Percentiles rank a stretch among this genome's conserved stretches.
phyloP scores from a whole-genome alignment of 352 stramenopile genomes.

The Aphanomyces stellatus region DNA sequence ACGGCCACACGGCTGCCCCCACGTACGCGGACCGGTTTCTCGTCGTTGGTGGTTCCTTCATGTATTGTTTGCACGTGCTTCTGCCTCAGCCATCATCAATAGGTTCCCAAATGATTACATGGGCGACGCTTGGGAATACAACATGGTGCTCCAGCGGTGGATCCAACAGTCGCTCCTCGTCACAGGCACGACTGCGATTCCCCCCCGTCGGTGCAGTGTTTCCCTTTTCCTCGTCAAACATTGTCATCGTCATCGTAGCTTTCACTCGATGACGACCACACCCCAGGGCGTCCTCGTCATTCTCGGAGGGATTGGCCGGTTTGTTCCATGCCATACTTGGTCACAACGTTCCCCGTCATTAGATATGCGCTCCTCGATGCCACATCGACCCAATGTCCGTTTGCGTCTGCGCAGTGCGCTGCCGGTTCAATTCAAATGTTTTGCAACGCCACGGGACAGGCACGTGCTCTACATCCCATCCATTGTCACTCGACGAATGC shows the following conservation, averaged over 20 bases:
- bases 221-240: too few species aligned
- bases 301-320: slow-evolving; percentile 13
- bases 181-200: not conserved
- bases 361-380: slow-evolving; percentile 6
- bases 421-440: not conserved
- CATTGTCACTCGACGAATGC: not conserved
- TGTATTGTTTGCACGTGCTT: slow-evolving; percentile 1
- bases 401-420: not conserved
- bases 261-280: not conserved
- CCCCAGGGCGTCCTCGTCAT: not conserved
- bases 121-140: slow-evolving; percentile 59
- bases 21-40: slow-evolving; percentile 52
- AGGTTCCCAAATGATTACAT: slow-evolving; percentile 69
- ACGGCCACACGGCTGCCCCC: slow-evolving; percentile 41
- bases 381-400: slow-evolving; percentile 3
- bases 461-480: not conserved
- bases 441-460: slow-evolving; percentile 11
- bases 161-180: slow-evolving; percentile 26
- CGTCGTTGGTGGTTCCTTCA: slow-evolving; percentile 52
- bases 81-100: not conserved
- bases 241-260: too few species aligned
- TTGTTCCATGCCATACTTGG: not conserved
- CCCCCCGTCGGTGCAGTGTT: not conserved
- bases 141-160: slow-evolving; percentile 60
- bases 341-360: not conserved